A percentile compares a stretch with the other conserved stretches of the same genome.
These are phyloP conservation scores for Chaetomidium leptoderma DNA, from an alignment of 495 filamentous ascomycete species.

Conservation along the genomic window DNA sequence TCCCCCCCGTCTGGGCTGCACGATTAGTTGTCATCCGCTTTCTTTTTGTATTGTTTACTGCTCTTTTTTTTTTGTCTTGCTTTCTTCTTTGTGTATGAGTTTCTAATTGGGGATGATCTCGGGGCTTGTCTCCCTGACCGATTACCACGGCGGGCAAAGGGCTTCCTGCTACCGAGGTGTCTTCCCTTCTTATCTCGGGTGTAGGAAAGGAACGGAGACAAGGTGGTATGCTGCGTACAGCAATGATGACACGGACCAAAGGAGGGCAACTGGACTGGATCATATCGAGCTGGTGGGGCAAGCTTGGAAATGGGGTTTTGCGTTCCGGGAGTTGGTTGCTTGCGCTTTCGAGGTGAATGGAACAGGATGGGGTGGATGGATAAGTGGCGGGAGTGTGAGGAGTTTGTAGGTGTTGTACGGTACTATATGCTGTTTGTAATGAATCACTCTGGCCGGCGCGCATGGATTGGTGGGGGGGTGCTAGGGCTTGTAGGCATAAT, in stretches of 20 bases:
- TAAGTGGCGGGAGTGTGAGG: neutral
- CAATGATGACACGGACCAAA: too few species aligned
- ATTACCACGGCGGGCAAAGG: too few species aligned
- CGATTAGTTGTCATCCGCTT: too few species aligned
- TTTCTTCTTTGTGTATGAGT: conserved; percentile 1
- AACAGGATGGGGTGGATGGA: neutral
- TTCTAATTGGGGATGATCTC: neutral
- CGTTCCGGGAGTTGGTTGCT: neutral
- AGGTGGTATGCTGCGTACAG: too few species aligned
- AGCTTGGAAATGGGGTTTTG: conserved; percentile 9
- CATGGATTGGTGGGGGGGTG: conserved; percentile 2
- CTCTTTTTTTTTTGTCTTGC: neutral
- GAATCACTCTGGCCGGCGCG: neutral
- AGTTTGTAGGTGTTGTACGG: neutral
- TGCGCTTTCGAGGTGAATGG: neutral
- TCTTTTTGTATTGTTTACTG: neutral
- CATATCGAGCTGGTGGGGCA: neutral
- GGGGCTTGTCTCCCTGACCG: neutral
- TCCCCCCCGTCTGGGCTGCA: neutral
- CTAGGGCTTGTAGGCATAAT: conserved; percentile 11
- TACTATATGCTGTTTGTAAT: conserved; percentile 2
- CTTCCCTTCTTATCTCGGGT: too few species aligned
- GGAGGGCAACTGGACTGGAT: neutral
- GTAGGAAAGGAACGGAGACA: too few species aligned
- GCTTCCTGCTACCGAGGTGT: too few species aligned